Evolutionary conservation across 306 rosid species (phyloP), one percentile per base, ranked within the genome.

Genomic region (Acacia melanoxylon): DNA sequence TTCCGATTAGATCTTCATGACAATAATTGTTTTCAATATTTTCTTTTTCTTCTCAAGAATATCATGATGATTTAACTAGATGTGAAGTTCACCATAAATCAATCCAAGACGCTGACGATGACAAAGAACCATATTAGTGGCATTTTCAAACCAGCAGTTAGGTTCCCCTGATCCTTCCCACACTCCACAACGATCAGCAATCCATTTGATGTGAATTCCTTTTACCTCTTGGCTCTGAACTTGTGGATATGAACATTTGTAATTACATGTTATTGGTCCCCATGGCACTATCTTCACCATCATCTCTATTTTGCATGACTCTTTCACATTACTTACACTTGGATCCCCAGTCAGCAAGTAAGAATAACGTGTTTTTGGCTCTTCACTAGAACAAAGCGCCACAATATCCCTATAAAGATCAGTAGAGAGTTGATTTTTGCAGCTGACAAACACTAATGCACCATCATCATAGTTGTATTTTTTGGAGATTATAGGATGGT

Each of bases 121-220:
- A 65, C 42, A 78, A 49, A 78, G 59, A n/a, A 68, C 82, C 75
- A 78, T 24, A 31, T 67, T 51, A 1, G 75, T 22, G 49, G 68
- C 10, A 17, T 52, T 52, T 31, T 68, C 29, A 58, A 58, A 58
- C 65, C 65, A 1, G 15, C 65, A 58, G 15, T n/a, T 8, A 58
- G 52, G 5, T 14, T 44, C 22, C 58, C 58, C 10, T 6, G 44
- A 25, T 58, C 65, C 65, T 22, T n/a, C 65, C 65, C 31, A 58
- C 65, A 6, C 29, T 10, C 65, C 65, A 58, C 65, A 58, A 10
- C 65, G 65, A 58, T 8, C 5, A 4, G 65, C 1, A n/a, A 6
- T 54, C 82, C 82, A 79, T 41, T 41, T 68, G 14, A 79, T 37
- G 31, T 10, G 44, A 79, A 79, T 37, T 20, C 82, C 76, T 13